Evolutionary conservation across 2,329 filamentous ascomycete species (phyloP), one percentile per base, ranked within the genome.

Genomic region (Fusarium sarcochroum): DNA sequence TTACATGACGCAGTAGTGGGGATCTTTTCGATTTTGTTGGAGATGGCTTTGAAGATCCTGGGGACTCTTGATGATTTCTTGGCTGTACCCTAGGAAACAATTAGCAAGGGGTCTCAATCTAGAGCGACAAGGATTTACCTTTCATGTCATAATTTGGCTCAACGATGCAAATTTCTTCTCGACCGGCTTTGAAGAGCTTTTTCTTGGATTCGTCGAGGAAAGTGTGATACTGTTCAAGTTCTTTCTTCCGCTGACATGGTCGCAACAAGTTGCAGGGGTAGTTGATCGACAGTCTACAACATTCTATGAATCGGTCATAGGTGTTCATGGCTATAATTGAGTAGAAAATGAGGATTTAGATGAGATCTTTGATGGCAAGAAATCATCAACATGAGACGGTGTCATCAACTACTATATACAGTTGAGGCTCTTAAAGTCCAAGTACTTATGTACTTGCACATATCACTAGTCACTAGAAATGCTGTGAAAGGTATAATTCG

Each of bases 1-100:
- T 17, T 41, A 62, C 61, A 59, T 50, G 23, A 56, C 21, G 9
- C 65, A 55, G 8, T 18, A 62, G 18, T 40, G 55, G 7, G 61
- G 61, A 11, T 65, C 65, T 14, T 68, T 51, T 11, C 44, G 23
- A n/a, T 65, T 68, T 18, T 40, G 40, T 11, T 8, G 48, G 7
- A 63, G 45, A 34, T 44, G 44, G 18, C 45, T 49, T 13, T 14
- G 35, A 4, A 44, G 58, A 30, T 21, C 30, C 25, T 18, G 5
- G 20, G 38, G 38, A 18, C 14, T 23, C 8, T 21, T 13, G 6
- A 27, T 13, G 6, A 52, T 38, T n/a, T 32, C 14, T 32, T 51
- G 35, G 6, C 14, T 17, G 15, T 41, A 41, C 1, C 25, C 49
- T 52, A 25, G 7, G 23, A 25, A 25, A 25, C 7, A 25, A 25